These are phyloP conservation scores for Salix udensis DNA, from an alignment of 345 rosid genomes.

Conservation along the genomic window DNA sequence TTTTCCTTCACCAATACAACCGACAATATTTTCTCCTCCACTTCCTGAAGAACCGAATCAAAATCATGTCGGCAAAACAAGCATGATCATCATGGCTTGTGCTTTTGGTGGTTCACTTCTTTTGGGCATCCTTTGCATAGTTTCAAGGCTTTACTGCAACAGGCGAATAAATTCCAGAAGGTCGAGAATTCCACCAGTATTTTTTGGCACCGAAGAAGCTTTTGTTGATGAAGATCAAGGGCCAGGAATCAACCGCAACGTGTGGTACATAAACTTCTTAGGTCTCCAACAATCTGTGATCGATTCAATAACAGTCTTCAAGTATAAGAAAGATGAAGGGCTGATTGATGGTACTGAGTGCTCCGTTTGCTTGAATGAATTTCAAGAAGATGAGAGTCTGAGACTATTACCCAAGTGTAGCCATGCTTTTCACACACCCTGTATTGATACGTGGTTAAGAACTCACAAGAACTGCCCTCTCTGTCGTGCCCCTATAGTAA, in stretches of 20 bases:
- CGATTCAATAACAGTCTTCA: conserved; percentile 52
- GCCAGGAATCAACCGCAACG: conserved; percentile 37
- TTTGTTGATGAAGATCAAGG: conserved; percentile 36
- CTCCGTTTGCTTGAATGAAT: conserved; percentile 79
- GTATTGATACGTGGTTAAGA: conserved; percentile 79
- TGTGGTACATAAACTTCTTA: conserved; percentile 57
- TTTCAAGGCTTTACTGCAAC: not conserved
- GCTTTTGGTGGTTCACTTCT: conserved; percentile 23
- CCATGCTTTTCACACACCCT: conserved; percentile 72
- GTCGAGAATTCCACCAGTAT: conserved; percentile 13
- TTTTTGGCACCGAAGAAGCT: conserved; percentile 29
- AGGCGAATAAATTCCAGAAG: conserved; percentile 25
- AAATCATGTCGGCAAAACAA: not conserved
- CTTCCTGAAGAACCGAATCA: not conserved
- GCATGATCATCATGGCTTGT: conserved; percentile 4
- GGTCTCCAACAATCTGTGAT: conserved; percentile 64
- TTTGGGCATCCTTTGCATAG: conserved; percentile 13
- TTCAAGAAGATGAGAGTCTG: conserved; percentile 56
- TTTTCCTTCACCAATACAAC: not conserved
- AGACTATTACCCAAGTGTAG: conserved; percentile 75
- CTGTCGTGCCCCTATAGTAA: conserved; percentile 63
- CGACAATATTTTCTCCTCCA: not conserved
- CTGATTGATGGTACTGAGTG: conserved; percentile 70
- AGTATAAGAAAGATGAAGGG: conserved; percentile 46
- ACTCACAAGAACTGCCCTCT: conserved; percentile 80